Base-by-base conservation (phyloP, 306 rosid species). In the Urtica urens region DNA sequence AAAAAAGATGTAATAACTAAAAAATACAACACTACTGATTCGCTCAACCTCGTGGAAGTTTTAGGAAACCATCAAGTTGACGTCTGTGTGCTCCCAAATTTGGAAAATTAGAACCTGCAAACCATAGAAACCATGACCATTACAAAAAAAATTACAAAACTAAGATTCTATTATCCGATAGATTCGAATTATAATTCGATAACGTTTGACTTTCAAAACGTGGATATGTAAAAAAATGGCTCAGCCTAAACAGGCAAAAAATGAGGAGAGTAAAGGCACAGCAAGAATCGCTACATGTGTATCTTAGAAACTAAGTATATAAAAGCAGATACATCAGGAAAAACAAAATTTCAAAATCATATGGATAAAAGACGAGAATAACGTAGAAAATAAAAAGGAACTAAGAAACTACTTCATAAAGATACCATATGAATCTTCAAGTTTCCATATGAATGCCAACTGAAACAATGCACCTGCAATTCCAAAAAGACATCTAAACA, bases 391-490 rank as follows among this genome's bases (percentile, higher is more conserved):
- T 20, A 33, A 35, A 33, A 17, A 41, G 46, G 54, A 58, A 30
- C 26, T 33, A 7, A 10, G n/a, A 3, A 10, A 3, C 30, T 44
- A 24, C 5, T 11, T 18, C 12, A n/a, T n/a, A n/a, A 27, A 57
- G 47, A 46, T 83, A 88, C 97, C 90, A 23, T 81, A 70, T 35
- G 97, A 84, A 18, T 79, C 92, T 59, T 90, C 97, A 69, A 90
- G 72, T 63, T 59, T 84, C 23, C 95, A 67, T 53, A 90, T 74
- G 65, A 90, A 77, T 31, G 95, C 94, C 76, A 90, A 60, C 57
- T 90, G 97, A 55, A 83, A 75, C 71, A 84, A 78, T 63, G 97
- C 94, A 58, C 97, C 97, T 90, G 79, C 53, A 57, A 65, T 62
- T 64, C 23, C 40, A 44, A 38, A 35, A 13, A 55, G 62, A 29